Percentiles rank a stretch among this genome's conserved stretches.
Conservation (phyloP, 257 asterid genomes). For the Plantago elongata region DNA sequence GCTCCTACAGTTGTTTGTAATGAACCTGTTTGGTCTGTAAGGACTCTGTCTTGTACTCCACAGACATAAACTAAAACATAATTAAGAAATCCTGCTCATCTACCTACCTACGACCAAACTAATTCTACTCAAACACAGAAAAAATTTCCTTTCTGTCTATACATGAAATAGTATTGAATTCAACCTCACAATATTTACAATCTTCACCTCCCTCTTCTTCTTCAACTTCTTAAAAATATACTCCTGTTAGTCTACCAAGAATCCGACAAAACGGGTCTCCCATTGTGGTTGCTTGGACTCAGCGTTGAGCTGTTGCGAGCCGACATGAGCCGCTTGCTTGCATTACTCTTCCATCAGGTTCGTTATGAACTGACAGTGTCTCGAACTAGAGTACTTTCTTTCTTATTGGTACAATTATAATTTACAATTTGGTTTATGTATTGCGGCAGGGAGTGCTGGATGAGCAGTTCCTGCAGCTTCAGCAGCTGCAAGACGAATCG, state of each 20-base stretch:
- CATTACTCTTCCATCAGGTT: constrained; percentile 89
- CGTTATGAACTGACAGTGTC: neutral
- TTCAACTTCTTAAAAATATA: neutral
- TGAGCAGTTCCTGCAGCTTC: constrained; percentile 86
- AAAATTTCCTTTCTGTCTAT: too few relatives aligned
- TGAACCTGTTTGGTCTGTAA: too few relatives aligned
- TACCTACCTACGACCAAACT: too few relatives aligned
- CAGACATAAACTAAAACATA: too few relatives aligned
- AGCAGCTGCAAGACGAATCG: constrained; percentile 78
- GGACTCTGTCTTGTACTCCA: too few relatives aligned
- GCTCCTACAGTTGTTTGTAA: too few relatives aligned
- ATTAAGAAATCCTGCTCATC: too few relatives aligned
- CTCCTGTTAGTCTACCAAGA: neutral
- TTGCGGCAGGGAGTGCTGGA: constrained; percentile 66
- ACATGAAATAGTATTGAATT: too few relatives aligned
- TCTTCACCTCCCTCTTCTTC: neutral
- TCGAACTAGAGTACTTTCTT: neutral
- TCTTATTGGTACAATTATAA: neutral
- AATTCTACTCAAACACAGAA: too few relatives aligned
- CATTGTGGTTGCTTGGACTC: constrained; percentile 86
- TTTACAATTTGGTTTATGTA: neutral
- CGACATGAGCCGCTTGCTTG: constrained; percentile 85
- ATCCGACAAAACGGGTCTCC: constrained; percentile 88
- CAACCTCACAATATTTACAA: too few relatives aligned
- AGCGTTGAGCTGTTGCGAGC: constrained; percentile 64